These are phyloP conservation scores for Penicillium brevicompactum DNA, from an alignment of 2,329 filamentous ascomycete species.

Conservation along the genomic window DNA sequence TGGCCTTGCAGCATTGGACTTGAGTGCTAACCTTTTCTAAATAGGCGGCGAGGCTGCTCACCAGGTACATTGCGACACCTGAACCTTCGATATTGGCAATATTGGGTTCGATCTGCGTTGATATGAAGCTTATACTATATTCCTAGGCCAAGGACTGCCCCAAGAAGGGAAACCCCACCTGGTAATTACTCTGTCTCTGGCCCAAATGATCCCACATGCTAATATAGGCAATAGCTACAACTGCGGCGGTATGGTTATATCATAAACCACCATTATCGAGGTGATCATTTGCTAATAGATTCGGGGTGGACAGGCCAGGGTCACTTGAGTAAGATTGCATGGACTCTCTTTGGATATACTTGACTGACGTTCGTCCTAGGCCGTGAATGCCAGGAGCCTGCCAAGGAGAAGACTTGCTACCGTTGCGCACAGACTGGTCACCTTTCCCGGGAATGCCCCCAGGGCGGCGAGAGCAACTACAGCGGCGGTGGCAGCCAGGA, in stretches of 20 bases:
- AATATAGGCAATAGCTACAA: constrained; percentile 64
- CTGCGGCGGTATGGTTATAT: constrained; percentile 66
- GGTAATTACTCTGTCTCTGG: constrained; percentile 55
- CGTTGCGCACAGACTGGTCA: constrained; percentile 75
- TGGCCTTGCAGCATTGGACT: background rate
- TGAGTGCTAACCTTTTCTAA: constrained; percentile 13
- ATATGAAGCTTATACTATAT: constrained; percentile 25
- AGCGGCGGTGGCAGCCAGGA: constrained; percentile 60
- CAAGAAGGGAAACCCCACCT: constrained; percentile 79
- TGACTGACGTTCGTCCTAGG: constrained; percentile 48
- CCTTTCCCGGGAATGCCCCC: constrained; percentile 77
- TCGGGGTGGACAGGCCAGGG: constrained; percentile 57
- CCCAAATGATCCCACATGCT: background rate
- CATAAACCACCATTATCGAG: constrained; percentile 1
- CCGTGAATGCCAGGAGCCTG: constrained; percentile 86
- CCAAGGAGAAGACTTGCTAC: constrained; percentile 78
- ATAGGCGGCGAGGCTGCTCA: constrained; percentile 73
- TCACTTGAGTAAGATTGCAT: constrained; percentile 69
- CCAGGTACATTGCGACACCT: constrained; percentile 63
- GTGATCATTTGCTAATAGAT: constrained; percentile 9
- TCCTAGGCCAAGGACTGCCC: constrained; percentile 79
- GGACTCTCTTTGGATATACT: constrained; percentile 1
- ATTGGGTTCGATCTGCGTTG: background rate
- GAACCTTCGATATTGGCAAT: background rate
- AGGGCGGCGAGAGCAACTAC: constrained; percentile 48